These are phyloP conservation scores for Colletotrichum brevisporum DNA, from an alignment of 2,329 filamentous ascomycete genomes.

Conservation along the genomic window DNA sequence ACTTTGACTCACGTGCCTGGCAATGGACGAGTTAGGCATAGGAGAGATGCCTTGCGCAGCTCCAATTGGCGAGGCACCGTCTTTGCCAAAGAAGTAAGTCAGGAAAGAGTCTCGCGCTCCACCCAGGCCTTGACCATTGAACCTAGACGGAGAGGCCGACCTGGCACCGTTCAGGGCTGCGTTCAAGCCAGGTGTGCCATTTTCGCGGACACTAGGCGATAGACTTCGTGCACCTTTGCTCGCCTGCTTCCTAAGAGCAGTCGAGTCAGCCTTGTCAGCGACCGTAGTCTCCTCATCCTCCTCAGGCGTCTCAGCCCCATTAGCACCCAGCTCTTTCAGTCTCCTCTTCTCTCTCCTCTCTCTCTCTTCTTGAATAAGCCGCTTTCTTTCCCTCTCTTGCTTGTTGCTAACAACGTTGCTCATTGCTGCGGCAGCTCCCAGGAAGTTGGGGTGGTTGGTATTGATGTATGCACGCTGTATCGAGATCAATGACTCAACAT, in stretches of 20 bases:
- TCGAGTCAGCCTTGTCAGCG: conserved; percentile 66
- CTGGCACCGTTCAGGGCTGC: conserved; percentile 77
- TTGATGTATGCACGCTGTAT: conserved; percentile 99
- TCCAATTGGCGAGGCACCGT: conserved; percentile 69
- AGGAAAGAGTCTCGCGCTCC: conserved; percentile 90
- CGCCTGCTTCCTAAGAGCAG: conserved; percentile 66
- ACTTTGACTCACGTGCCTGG: conserved; percentile 82
- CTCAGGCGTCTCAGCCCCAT: conserved; percentile 78
- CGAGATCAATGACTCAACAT: conserved; percentile 96
- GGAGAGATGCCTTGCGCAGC: conserved; percentile 57
- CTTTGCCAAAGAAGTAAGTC: conserved; percentile 99
- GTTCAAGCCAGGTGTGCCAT: conserved; percentile 72
- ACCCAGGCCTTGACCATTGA: conserved; percentile 72
- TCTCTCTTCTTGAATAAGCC: conserved; percentile 83
- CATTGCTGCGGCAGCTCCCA: conserved; percentile 97
- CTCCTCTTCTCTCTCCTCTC: conserved; percentile 87
- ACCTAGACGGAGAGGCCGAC: conserved; percentile 72
- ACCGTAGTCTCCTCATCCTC: conserved; percentile 70
- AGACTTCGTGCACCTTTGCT: conserved; percentile 79
- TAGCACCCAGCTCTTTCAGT: conserved; percentile 86
- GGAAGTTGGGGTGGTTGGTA: conserved; percentile 98
- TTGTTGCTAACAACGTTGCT: conserved; percentile 95
- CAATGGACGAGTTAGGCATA: conserved; percentile 56
- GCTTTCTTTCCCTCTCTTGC: conserved; percentile 92
- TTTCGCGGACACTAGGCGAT: conserved; percentile 84